These are phyloP conservation scores for Phytomonas sp. DNA, from an alignment of 208 protist species.

Conservation along the genomic window DNA sequence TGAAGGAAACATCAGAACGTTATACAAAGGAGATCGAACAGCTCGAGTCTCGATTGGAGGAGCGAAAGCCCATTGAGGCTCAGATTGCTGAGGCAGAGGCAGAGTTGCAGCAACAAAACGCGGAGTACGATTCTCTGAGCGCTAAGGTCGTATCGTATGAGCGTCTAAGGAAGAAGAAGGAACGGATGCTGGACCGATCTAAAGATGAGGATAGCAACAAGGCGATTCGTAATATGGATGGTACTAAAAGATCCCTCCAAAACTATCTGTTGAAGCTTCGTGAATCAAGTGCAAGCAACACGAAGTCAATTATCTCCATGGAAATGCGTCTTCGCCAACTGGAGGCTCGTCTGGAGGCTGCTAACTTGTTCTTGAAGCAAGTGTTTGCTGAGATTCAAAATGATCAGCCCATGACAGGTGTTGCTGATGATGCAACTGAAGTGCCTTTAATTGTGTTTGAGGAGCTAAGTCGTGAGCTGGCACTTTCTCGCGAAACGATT, in stretches of 20 bases:
- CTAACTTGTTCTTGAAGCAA: constrained; percentile 69
- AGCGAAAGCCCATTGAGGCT: constrained; percentile 27
- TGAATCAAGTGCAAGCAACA: constrained; percentile 56
- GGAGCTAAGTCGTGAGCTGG: constrained; percentile 45
- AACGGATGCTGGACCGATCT: constrained; percentile 41
- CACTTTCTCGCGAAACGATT: constrained; percentile 49
- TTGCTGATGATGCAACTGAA: constrained; percentile 42
- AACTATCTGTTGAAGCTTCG: constrained; percentile 60
- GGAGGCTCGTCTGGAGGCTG: constrained; percentile 58
- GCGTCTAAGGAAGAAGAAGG: constrained; percentile 78
- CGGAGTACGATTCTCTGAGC: constrained; percentile 25
- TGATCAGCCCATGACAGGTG: constrained; percentile 44
- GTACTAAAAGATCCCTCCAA: constrained; percentile 68
- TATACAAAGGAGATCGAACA: constrained; percentile 41
- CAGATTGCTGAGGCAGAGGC: constrained; percentile 46
- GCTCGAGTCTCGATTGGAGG: constrained; percentile 30
- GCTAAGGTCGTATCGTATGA: constrained; percentile 58
- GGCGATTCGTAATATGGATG: constrained; percentile 53
- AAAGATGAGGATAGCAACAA: constrained; percentile 50
- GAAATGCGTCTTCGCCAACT: constrained; percentile 68
- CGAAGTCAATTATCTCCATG: constrained; percentile 69
- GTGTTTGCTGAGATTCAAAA: constrained; percentile 65
- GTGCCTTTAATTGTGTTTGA: constrained; percentile 69
- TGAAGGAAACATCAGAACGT: constrained; percentile 30
- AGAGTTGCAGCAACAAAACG: constrained; percentile 29